Conservation (phyloP, 164 flowering plant species). For the Annona squamosa region DNA sequence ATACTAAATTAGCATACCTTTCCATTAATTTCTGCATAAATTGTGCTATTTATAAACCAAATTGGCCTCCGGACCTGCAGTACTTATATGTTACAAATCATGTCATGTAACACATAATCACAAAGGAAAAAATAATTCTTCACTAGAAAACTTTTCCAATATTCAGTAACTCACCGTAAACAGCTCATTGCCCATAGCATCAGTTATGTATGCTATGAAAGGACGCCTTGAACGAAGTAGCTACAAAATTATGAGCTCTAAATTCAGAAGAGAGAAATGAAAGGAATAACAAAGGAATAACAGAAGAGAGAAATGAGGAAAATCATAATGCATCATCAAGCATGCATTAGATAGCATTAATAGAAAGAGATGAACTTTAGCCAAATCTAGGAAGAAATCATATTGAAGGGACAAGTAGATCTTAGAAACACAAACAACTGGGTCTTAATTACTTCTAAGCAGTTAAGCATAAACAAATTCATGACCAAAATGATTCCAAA, state of each 20-base stretch:
- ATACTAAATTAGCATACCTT: constrained; percentile 48
- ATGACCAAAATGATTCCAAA: too few species aligned
- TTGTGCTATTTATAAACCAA: constrained; percentile 97
- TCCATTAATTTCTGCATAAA: constrained; percentile 85
- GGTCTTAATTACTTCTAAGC: not conserved
- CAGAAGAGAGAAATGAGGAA: not conserved
- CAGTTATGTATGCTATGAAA: constrained; percentile 68
- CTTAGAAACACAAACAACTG: not conserved
- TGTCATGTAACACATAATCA: constrained; percentile 1
- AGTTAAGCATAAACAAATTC: not conserved
- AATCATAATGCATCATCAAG: not conserved
- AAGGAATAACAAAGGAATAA: constrained; percentile 3
- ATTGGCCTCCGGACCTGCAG: constrained; percentile 88
- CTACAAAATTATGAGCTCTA: constrained; percentile 34
- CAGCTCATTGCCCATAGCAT: constrained; percentile 73
- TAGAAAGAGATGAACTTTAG: not conserved
- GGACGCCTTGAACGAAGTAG: constrained; percentile 87
- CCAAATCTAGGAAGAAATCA: not conserved
- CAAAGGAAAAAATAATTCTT: not conserved
- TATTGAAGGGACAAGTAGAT: not conserved
- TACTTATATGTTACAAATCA: constrained; percentile 10
- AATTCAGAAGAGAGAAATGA: not conserved
- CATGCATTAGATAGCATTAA: not conserved
- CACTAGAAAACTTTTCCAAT: not conserved
- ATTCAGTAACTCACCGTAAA: constrained; percentile 51